Evolutionary conservation across 2,329 filamentous ascomycete species (phyloP).

Genomic region (Hymenoscyphus salicellus): DNA sequence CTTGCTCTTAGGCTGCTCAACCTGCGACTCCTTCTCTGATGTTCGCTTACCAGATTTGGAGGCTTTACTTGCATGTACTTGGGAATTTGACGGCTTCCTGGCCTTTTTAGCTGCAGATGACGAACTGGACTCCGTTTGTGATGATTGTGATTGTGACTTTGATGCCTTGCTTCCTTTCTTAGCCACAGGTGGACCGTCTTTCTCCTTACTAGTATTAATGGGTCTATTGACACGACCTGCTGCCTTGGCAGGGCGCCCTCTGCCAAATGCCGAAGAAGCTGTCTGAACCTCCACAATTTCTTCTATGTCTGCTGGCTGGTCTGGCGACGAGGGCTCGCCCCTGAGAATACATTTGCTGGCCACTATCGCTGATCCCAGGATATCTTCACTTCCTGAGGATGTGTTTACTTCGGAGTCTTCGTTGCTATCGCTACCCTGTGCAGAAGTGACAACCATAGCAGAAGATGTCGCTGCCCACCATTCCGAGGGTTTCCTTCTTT

Average conservation of each 20-base stretch:
- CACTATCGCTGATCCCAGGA: slow-evolving; percentile 1
- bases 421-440: not conserved
- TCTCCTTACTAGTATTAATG: not conserved
- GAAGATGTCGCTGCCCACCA: slow-evolving; percentile 18
- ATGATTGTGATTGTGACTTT: slow-evolving; percentile 4
- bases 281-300: slow-evolving; percentile 21
- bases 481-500: slow-evolving; percentile 14
- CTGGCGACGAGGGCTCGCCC: not conserved
- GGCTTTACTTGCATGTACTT: not conserved
- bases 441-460: not conserved
- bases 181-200: not conserved
- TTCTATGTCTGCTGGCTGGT: slow-evolving; percentile 7
- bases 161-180: slow-evolving; percentile 12
- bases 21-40: slow-evolving; percentile 8
- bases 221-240: not conserved
- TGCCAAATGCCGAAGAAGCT: slow-evolving; percentile 26
- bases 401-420: not conserved
- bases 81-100: not conserved
- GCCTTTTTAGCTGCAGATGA: not conserved
- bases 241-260: not conserved
- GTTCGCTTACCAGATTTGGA: not conserved
- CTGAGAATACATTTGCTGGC: not conserved
- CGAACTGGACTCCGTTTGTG: not conserved
- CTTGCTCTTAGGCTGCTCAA: slow-evolving; percentile 1
- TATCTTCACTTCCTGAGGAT: slow-evolving; percentile 2